Evolutionary conservation across 2,329 filamentous ascomycete species (phyloP).

Genomic region (Fusarium metavorans): DNA sequence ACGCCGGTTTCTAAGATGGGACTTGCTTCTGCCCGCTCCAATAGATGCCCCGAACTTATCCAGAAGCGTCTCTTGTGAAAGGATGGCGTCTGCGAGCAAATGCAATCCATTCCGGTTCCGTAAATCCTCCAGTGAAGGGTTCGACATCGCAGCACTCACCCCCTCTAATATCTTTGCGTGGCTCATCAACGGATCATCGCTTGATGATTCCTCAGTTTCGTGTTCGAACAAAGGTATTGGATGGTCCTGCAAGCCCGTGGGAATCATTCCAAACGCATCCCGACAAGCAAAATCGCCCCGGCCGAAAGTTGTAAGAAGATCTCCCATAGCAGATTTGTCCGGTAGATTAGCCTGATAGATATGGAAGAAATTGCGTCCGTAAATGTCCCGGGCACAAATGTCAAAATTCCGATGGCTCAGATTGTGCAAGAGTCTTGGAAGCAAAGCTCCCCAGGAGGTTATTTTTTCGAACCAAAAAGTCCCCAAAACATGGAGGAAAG

Average conservation of each 20-base stretch:
- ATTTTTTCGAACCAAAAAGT: not conserved
- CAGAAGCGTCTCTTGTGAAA: not conserved
- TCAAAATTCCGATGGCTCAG: not conserved
- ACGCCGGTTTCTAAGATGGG: not conserved
- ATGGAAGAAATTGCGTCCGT: not conserved
- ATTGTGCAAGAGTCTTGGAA: not conserved
- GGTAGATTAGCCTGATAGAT: not conserved
- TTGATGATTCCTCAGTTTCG: not conserved
- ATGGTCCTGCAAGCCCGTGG: not conserved
- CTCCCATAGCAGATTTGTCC: not conserved
- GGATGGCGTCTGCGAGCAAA: not conserved
- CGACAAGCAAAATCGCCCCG: not conserved
- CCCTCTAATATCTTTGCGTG: not conserved
- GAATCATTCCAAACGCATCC: not conserved
- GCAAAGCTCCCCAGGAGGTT: not conserved
- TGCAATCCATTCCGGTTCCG: not conserved
- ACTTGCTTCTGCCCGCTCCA: not conserved
- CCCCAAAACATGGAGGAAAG: not conserved
- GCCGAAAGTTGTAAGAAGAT: not conserved
- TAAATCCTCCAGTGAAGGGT: not conserved
- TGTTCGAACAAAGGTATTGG: not conserved
- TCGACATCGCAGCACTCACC: not conserved
- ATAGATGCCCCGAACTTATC: not conserved
- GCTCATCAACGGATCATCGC: not conserved
- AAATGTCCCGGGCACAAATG: not conserved